Base-by-base conservation (phyloP, 352 stramenopile genomes). In the Pythium pyrilobum region DNA sequence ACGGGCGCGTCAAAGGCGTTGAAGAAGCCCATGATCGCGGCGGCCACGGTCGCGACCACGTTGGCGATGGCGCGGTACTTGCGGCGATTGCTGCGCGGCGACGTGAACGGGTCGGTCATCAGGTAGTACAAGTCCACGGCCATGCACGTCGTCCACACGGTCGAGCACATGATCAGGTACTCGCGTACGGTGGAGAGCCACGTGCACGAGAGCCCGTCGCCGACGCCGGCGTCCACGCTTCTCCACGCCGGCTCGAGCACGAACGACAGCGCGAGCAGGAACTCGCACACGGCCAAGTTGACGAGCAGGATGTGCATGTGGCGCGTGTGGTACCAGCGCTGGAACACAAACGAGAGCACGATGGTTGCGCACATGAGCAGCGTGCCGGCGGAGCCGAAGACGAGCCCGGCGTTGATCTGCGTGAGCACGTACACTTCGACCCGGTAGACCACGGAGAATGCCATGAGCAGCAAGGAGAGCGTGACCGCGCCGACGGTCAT, bases 51-150 rank as follows among this genome's bases (percentile, higher is more conserved):
- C 46, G 74, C 77, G 6, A 69, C 50, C 4, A 64, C 25, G 42
- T 88, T 77, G 10, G 67, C 58, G 23, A 85, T 72, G 21, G 75
- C 47, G 16, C 81, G 74, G 58, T 90, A 90, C 41, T 82, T 85
- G 46, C 71, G 60, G 1, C 80, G 74, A 48, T 90, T 90, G 24
- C 81, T 48, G 6, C 77, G 65, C 8, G 80, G 80, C 3, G 80
- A 88, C n/a, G 80, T 90, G 64, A 88, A 90, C 20, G 80, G 80
- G 51, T 90, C 77, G 16, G 78, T 90, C 72, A 90, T 85, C 29
- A 90, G 61, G 36, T 81, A 81, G 50, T 85, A 90, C 5, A 90
- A 58, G 50, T 90, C 77, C 23, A 88, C 49, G 1, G 77, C 80
- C 47, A 82, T 90, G 47, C 77, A 90, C 16, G 75, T 81, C 9